These are phyloP conservation scores for Hydrangea macrophylla DNA, from an alignment of 148 eudicot genomes.

Conservation along the genomic window DNA sequence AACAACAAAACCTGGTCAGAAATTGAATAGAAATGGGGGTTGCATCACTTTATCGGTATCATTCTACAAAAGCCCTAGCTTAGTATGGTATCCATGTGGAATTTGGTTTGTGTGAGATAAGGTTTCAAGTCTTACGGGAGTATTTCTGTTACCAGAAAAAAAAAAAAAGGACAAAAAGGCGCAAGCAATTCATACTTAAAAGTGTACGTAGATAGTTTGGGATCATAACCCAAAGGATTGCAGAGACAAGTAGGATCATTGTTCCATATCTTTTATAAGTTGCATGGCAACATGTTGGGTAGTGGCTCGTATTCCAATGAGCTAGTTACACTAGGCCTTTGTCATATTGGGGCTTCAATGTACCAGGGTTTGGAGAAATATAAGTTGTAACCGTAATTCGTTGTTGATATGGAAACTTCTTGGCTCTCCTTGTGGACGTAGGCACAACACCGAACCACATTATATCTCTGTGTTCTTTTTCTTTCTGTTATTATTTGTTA, in stretches of 20 bases:
- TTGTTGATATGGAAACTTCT: too few relatives aligned
- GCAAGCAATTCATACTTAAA: too few relatives aligned
- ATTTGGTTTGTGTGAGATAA: not conserved
- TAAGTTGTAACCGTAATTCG: too few relatives aligned
- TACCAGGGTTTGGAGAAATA: too few relatives aligned
- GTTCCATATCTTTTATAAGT: not conserved
- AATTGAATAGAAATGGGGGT: not conserved
- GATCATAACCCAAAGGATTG: not conserved
- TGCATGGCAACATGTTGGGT: not conserved
- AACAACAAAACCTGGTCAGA: not conserved
- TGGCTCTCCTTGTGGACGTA: too few relatives aligned
- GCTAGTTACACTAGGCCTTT: too few relatives aligned
- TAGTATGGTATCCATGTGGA: not conserved
- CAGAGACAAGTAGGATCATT: not conserved
- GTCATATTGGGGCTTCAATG: too few relatives aligned
- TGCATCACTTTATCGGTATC: not conserved
- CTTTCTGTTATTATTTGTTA: too few relatives aligned
- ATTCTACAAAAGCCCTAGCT: not conserved
- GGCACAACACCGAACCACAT: too few relatives aligned
- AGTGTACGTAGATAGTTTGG: too few relatives aligned
- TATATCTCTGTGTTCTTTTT: too few relatives aligned
- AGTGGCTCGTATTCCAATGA: too few relatives aligned
- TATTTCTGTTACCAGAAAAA: not conserved
- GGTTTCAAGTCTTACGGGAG: not conserved
- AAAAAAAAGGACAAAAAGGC: not conserved